These are phyloP conservation scores for Rhynchospora breviuscula DNA, from an alignment of 176 grass and related monocot genomes.

Conservation along the genomic window DNA sequence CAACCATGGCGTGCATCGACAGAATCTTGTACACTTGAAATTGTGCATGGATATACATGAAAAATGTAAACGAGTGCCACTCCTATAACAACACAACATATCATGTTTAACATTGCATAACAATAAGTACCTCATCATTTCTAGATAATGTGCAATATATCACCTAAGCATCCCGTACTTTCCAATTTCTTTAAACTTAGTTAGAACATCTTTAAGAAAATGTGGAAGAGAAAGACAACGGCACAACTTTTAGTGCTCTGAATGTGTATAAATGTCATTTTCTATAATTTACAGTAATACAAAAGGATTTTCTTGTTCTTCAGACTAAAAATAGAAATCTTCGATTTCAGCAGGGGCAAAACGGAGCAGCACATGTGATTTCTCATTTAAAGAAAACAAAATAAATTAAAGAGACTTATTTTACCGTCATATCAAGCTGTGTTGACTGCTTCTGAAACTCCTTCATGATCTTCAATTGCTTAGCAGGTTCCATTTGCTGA, in stretches of 20 bases:
- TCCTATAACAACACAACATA: neutral
- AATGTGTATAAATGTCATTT: neutral
- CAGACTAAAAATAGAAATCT: neutral
- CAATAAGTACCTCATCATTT: neutral
- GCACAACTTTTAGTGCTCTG: neutral
- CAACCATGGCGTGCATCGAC: neutral
- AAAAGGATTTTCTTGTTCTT: neutral
- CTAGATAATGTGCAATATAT: neutral
- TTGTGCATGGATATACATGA: neutral
- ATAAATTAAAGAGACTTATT: conserved; percentile 13
- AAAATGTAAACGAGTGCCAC: neutral
- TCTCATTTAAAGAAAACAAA: neutral
- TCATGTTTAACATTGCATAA: conserved; percentile 7
- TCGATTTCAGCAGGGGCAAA: neutral
- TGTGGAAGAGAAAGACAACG: neutral
- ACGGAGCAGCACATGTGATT: neutral
- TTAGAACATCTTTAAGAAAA: neutral
- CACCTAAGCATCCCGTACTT: neutral
- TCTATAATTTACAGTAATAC: too few relatives aligned
- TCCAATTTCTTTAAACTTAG: neutral
- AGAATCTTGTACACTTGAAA: too few relatives aligned
- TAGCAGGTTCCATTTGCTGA: conserved; percentile 95
- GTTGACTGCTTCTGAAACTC: conserved; percentile 97
- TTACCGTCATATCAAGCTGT: conserved; percentile 99
- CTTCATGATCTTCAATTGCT: conserved; percentile 87